Percentiles rank a stretch among this genome's conserved stretches.
phyloP scores from a whole-genome alignment of 1,284 basidiomycete species.

The Leccinum insolens region DNA sequence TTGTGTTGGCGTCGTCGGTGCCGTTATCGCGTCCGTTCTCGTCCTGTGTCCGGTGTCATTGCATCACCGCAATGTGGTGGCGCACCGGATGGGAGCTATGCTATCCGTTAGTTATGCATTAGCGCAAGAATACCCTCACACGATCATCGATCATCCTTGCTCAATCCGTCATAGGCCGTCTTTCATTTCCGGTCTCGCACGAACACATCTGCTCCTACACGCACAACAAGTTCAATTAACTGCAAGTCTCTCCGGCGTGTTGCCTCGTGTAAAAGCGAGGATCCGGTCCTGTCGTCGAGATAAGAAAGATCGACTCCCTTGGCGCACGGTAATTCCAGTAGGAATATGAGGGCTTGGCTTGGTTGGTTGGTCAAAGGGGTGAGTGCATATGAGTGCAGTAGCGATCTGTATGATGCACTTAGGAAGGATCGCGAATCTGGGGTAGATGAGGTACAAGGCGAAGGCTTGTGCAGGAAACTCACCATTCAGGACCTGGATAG shows the following conservation, averaged over 20 bases:
- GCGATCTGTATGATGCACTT: conserved; percentile 75
- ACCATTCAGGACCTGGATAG: conserved; percentile 77
- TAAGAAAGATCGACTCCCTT: conserved; percentile 68
- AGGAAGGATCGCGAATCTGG: conserved; percentile 84
- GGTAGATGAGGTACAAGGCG: conserved; percentile 7
- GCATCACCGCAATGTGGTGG: no score
- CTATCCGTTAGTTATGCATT: conserved; percentile 46
- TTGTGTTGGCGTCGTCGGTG: no score
- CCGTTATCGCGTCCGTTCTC: no score
- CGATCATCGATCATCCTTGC: conserved; percentile 85
- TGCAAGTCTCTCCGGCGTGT: conserved; percentile 81
- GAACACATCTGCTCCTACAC: conserved; percentile 90
- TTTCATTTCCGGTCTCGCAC: conserved; percentile 82
- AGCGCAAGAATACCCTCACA: conserved; percentile 82
- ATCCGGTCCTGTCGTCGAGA: conserved; percentile 78
- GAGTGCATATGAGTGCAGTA: conserved; percentile 74
- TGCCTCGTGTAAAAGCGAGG: conserved; percentile 87
- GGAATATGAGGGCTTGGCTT: conserved; percentile 50
- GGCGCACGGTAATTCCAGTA: conserved; percentile 66
- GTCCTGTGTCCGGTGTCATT: no score
- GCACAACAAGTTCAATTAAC: conserved; percentile 82
- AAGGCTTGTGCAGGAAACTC: neutral
- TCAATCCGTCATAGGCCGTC: conserved; percentile 70
- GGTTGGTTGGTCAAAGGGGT: conserved; percentile 50
- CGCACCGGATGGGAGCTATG: no score